These are phyloP conservation scores for Endocalyx cinctus DNA, from an alignment of 2,329 filamentous ascomycete genomes.

Conservation along the genomic window DNA sequence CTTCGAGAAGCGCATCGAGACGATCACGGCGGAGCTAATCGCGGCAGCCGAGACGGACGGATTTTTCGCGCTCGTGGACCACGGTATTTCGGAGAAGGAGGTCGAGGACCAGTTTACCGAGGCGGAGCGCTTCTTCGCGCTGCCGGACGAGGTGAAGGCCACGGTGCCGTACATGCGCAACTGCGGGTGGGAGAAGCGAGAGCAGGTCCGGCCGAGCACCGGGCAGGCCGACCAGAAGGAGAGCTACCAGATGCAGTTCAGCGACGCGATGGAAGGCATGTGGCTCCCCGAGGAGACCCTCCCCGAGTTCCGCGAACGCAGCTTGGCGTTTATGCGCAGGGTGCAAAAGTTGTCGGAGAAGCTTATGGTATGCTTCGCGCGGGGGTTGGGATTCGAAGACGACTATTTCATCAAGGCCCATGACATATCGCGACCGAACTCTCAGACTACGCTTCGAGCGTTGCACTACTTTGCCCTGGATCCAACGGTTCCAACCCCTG, in stretches of 20 bases:
- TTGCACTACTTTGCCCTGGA: slow-evolving; percentile 52
- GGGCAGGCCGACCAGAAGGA: slow-evolving; percentile 56
- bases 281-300: slow-evolving; percentile 47
- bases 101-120: slow-evolving; percentile 48
- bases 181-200: slow-evolving; percentile 56
- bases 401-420: slow-evolving; percentile 53
- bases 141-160: slow-evolving; percentile 50
- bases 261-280: slow-evolving; percentile 44
- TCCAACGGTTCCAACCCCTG: slow-evolving; percentile 29
- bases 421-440: slow-evolving; percentile 42
- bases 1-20: slow-evolving; percentile 47
- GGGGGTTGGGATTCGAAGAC: slow-evolving; percentile 51
- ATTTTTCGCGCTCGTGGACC: slow-evolving; percentile 55
- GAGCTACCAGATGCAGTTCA: slow-evolving; percentile 59
- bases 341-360: slow-evolving; percentile 49
- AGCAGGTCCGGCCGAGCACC: slow-evolving; percentile 55
- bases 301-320: slow-evolving; percentile 41
- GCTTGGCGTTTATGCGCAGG: slow-evolving; percentile 49
- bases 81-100: slow-evolving; percentile 44
- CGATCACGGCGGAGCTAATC: slow-evolving; percentile 48
- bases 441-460: slow-evolving; percentile 50
- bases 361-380: slow-evolving; percentile 55
- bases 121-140: slow-evolving; percentile 49
- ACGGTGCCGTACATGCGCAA: slow-evolving; percentile 52
- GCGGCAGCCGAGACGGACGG: slow-evolving; percentile 53